A percentile compares a stretch with the other conserved stretches of the same genome.
phyloP scores from a whole-genome alignment of 108 stramenopile species.

The Skeletonema marinoi region DNA sequence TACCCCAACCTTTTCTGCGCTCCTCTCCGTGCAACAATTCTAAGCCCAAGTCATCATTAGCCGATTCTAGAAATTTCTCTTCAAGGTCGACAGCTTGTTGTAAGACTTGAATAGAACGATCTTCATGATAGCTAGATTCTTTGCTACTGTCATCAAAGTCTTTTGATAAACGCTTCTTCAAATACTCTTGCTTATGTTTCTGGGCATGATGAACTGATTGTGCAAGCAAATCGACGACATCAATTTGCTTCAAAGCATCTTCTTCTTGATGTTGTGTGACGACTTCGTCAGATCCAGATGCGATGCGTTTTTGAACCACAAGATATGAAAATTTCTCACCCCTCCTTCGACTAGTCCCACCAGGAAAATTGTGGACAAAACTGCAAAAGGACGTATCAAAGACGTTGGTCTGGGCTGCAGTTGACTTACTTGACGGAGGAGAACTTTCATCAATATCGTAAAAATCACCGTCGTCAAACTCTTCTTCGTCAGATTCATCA shows the following conservation, averaged over 20 bases:
- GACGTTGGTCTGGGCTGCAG: conserved; percentile 52
- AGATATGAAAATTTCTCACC: conserved; percentile 88
- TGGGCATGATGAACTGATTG: conserved; percentile 48
- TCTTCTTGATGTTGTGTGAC: not conserved
- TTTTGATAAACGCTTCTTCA: conserved; percentile 13
- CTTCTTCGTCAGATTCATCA: conserved; percentile 39
- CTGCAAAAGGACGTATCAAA: conserved; percentile 76
- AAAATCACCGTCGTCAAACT: conserved; percentile 17
- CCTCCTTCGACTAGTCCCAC: conserved; percentile 45
- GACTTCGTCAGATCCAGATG: conserved; percentile 6
- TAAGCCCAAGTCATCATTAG: conserved; percentile 66
- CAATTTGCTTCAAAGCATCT: not conserved
- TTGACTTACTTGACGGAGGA: not conserved
- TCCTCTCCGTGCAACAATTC: conserved; percentile 67
- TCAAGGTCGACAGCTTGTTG: conserved; percentile 49
- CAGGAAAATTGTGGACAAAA: conserved; percentile 85
- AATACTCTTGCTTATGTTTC: conserved; percentile 29
- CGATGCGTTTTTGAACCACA: conserved; percentile 72
- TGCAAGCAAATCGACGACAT: conserved; percentile 58
- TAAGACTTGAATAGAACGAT: conserved; percentile 21
- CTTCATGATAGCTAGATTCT: conserved; percentile 5
- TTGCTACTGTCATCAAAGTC: not conserved
- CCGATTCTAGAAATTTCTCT: conserved; percentile 56
- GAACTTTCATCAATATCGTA: conserved; percentile 10
- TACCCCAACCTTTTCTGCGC: conserved; percentile 61